Conservation (phyloP, 2,329 filamentous ascomycete species). For the Huntiella savannae region DNA sequence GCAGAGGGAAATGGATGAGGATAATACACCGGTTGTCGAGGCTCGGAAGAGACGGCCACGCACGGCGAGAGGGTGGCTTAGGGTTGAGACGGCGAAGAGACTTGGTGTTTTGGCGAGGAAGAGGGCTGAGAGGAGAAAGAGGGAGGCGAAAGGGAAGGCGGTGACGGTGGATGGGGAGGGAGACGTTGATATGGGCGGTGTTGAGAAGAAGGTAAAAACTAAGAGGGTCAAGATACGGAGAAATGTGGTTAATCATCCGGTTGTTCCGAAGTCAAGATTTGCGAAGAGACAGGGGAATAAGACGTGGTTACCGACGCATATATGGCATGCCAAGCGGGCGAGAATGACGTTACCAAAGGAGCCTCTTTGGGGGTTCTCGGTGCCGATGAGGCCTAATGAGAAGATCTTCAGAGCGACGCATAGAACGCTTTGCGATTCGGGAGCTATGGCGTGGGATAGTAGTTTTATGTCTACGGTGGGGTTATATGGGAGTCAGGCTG, state of each 20-base stretch:
- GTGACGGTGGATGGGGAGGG: conserved; percentile 14
- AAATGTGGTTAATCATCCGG: conserved; percentile 44
- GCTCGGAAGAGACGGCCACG: conserved; percentile 41
- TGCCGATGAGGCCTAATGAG: conserved; percentile 69
- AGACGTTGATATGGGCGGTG: conserved; percentile 3
- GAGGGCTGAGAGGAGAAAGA: conserved; percentile 24
- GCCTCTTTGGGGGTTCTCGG: conserved; percentile 75
- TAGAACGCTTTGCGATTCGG: conserved; percentile 53
- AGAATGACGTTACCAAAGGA: conserved; percentile 65
- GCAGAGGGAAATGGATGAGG: conserved; percentile 57
- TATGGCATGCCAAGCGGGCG: conserved; percentile 84
- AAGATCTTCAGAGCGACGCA: conserved; percentile 84
- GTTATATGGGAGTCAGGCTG: conserved; percentile 45
- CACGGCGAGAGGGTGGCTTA: conserved; percentile 38
- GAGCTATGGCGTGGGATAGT: conserved; percentile 76
- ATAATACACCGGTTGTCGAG: conserved; percentile 73
- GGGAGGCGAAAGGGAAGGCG: conserved; percentile 17
- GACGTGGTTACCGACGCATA: conserved; percentile 84
- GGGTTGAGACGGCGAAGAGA: conserved; percentile 58
- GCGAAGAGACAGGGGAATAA: conserved; percentile 73
- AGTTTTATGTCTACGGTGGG: conserved; percentile 84
- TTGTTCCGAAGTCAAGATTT: conserved; percentile 43
- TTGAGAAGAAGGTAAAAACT: background rate
- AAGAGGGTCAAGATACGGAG: conserved; percentile 47
- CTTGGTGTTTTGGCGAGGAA: conserved; percentile 45